Conservation (phyloP, 768 basidiomycete species). For the Leucosporidium yakuticum region DNA sequence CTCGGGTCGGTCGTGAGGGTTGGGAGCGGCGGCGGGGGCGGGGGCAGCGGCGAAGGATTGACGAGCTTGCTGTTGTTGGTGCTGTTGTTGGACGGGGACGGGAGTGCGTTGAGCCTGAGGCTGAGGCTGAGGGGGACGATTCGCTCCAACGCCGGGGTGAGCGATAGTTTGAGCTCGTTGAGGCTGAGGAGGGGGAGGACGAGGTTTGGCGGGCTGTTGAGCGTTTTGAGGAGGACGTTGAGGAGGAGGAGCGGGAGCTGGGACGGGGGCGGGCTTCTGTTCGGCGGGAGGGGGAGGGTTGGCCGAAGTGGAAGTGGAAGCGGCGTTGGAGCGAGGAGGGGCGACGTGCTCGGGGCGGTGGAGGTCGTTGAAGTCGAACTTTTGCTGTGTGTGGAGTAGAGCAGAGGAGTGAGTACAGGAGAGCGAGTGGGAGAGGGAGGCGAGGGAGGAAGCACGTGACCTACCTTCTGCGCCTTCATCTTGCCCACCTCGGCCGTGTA, state of each 20-base stretch:
- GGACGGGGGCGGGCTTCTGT: not conserved
- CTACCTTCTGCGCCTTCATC: conserved; percentile 74
- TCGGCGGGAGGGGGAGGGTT: not conserved
- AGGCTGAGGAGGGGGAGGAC: not conserved
- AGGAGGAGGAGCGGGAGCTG: not conserved
- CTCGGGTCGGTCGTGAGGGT: not conserved
- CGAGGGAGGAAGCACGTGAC: conserved; percentile 40
- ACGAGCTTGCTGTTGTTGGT: not conserved
- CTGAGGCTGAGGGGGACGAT: not conserved
- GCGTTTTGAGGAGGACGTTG: too few species aligned
- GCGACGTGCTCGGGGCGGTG: conserved; percentile 18
- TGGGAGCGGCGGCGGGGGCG: not conserved
- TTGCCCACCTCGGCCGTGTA: conserved; percentile 79
- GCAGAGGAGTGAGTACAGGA: not conserved
- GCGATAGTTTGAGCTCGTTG: not conserved
- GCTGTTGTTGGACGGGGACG: not conserved
- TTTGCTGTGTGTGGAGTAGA: conserved; percentile 32
- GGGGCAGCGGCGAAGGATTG: not conserved
- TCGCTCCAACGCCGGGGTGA: not conserved
- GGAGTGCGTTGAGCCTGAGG: not conserved
- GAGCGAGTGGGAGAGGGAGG: too few species aligned
- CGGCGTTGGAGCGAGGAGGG: not conserved
- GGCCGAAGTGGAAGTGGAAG: not conserved
- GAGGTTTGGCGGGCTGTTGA: not conserved
- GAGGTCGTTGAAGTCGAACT: conserved; percentile 34